Evolutionary conservation across 2,329 filamentous ascomycete genomes (phyloP), one percentile per base, ranked within the genome.

Genomic region (Huntiella abstrusa): DNA sequence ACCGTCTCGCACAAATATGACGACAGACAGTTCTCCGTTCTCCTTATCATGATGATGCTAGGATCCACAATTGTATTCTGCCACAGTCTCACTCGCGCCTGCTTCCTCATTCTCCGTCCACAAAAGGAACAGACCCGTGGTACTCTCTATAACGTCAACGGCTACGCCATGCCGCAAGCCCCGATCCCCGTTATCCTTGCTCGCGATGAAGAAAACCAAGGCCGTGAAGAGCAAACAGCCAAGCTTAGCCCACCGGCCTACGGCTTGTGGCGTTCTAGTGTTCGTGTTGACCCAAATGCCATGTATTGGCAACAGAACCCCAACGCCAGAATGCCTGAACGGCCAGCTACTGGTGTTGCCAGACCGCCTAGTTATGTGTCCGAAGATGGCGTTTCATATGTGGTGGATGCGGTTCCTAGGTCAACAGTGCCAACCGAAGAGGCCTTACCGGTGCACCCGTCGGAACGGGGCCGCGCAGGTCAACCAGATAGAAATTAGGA

Each of bases 241-340:
- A 76, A 77, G 54, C 53, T 69, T 15, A 74, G 77, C 6, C 86
- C 87, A 3, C 86, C 87, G 0, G 84, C 84, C 2, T 94, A 94
- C 57, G 86, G 86, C 0, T 64, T 85, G 1, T 92, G 84, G 83
- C 70, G 84, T 45, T 77, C 79, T 59, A 88, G 80, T 55, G 83
- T 91, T 61, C 71, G 83, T 41, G 80, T 86, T 32, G 81, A 93
- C 55, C 85, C 85, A 1, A 75, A 88, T 55, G 67, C 84, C 11
- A 67, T 93, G 19, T 85, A 82, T 58, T 92, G 84, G 84, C 77
- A 81, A 59, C 73, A 80, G 34, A 80, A 77, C 52, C 64, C 69
- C 4, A 48, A 52, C 33, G 42, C 44, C 16, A 10, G 22, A n/a
- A 19, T 13, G 8, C n/a, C 41, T 12, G 41, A 15, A 56, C 34